phyloP scores from a whole-genome alignment of 2,329 filamentous ascomycete genomes.

The Talaromyces sp. region DNA sequence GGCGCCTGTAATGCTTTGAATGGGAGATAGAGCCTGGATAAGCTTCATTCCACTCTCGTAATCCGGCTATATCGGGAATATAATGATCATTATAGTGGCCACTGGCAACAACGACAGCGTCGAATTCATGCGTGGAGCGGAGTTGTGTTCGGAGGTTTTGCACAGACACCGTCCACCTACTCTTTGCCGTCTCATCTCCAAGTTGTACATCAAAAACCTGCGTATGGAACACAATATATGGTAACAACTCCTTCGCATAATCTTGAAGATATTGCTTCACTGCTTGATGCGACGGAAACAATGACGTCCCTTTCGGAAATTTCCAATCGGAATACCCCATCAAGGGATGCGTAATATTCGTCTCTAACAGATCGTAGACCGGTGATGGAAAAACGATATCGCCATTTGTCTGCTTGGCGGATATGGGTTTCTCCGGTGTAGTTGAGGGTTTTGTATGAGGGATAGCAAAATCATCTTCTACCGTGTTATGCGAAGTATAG shows the following conservation, averaged over 20 bases:
- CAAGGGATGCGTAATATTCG: constrained; percentile 77
- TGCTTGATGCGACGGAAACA: constrained; percentile 70
- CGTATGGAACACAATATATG: constrained; percentile 66
- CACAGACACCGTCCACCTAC: constrained; percentile 60
- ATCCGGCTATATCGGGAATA: constrained; percentile 60
- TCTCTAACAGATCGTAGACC: constrained; percentile 77
- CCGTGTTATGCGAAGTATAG: constrained; percentile 54
- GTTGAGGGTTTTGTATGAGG: constrained; percentile 60
- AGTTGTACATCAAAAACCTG: constrained; percentile 62
- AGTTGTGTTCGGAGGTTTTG: constrained; percentile 48
- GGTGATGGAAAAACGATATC: constrained; percentile 71
- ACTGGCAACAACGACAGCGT: constrained; percentile 71
- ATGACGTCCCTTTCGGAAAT: constrained; percentile 61
- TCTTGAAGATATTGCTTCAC: constrained; percentile 71
- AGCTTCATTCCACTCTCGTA: constrained; percentile 56
- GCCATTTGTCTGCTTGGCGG: constrained; percentile 40
- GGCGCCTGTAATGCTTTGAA: constrained; percentile 74
- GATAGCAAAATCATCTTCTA: constrained; percentile 41
- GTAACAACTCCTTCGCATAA: constrained; percentile 66
- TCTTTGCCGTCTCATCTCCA: constrained; percentile 27
- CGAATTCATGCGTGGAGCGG: constrained; percentile 53
- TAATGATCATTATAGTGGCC: constrained; percentile 71
- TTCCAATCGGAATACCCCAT: constrained; percentile 75
- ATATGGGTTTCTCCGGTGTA: constrained; percentile 55
- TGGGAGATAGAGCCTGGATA: constrained; percentile 64